These are phyloP conservation scores for Wickerhamomyces kurtzmanii DNA, from an alignment of 805 yeast species.

Conservation along the genomic window DNA sequence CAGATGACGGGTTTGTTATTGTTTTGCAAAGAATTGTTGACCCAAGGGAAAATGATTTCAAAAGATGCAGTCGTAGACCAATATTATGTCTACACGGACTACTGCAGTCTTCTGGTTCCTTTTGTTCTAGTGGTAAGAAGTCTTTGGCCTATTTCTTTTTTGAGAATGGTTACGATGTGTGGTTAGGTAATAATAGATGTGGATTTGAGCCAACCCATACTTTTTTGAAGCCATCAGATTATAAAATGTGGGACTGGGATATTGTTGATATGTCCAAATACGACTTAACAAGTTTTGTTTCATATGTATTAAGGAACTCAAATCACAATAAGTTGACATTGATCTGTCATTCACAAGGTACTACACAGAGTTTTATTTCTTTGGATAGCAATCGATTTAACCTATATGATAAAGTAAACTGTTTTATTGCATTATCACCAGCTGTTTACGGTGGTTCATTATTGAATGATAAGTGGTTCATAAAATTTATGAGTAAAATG, in stretches of 20 bases:
- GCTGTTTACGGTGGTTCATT: conserved; percentile 84
- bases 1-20: conserved; percentile 76
- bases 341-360: conserved; percentile 89
- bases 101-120: conserved; percentile 80
- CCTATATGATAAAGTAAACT: conserved; percentile 45
- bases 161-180: conserved; percentile 65
- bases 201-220: conserved; percentile 71
- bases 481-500: conserved; percentile 48
- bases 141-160: conserved; percentile 57
- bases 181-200: conserved; percentile 89
- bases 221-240: conserved; percentile 28
- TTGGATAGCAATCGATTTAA: conserved; percentile 39
- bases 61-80: conserved; percentile 38
- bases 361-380: conserved; percentile 73
- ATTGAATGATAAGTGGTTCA: conserved; percentile 51
- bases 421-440: conserved; percentile 77
- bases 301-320: conserved; percentile 37
- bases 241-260: conserved; percentile 89
- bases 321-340: conserved; percentile 39
- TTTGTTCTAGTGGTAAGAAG: conserved; percentile 70
- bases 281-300: conserved; percentile 70
- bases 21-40: conserved; percentile 52
- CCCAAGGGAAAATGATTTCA: conserved; percentile 20
- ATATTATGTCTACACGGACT: conserved; percentile 78
- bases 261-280: conserved; percentile 69